Conservation (phyloP, 2,329 filamentous ascomycete genomes). For the Sphaerostilbella broomeana region DNA sequence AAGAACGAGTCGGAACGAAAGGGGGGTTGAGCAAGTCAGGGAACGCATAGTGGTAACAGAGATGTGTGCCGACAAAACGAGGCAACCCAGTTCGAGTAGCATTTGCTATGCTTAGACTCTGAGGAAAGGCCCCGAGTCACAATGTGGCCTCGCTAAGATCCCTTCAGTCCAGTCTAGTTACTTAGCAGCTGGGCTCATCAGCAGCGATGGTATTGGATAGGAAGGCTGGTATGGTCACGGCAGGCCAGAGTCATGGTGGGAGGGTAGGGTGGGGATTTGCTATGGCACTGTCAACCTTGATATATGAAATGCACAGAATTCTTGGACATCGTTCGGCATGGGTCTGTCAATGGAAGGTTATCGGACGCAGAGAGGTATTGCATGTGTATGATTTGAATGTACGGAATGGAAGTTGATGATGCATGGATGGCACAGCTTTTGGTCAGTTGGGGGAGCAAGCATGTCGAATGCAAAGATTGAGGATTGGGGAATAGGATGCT, state of each 20-base stretch:
- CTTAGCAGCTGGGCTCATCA: too few relatives aligned
- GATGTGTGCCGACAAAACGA: slow-evolving; percentile 1
- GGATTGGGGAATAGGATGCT: slow-evolving; percentile 2
- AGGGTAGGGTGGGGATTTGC: neutral
- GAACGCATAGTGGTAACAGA: neutral
- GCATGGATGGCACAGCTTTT: neutral
- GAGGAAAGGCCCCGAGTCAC: too few relatives aligned
- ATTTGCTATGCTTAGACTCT: too few relatives aligned
- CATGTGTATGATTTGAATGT: slow-evolving; percentile 7
- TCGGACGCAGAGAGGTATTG: neutral
- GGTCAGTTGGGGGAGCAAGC: neutral
- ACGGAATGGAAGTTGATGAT: neutral
- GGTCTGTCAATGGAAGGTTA: neutral
- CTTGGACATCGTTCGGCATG: slow-evolving; percentile 15
- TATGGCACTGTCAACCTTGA: neutral
- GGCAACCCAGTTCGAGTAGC: too few relatives aligned
- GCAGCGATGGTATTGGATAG: slow-evolving; percentile 12
- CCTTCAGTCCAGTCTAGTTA: too few relatives aligned
- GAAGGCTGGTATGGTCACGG: neutral
- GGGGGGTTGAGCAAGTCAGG: slow-evolving; percentile 45
- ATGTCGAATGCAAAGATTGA: slow-evolving; percentile 1
- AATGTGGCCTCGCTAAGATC: too few relatives aligned
- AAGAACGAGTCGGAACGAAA: slow-evolving; percentile 56
- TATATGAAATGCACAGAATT: neutral
- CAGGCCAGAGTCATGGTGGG: neutral